Evolutionary conservation across 2,329 filamentous ascomycete species (phyloP), one percentile per base, ranked within the genome.

Genomic region (Fusarium sp.): DNA sequence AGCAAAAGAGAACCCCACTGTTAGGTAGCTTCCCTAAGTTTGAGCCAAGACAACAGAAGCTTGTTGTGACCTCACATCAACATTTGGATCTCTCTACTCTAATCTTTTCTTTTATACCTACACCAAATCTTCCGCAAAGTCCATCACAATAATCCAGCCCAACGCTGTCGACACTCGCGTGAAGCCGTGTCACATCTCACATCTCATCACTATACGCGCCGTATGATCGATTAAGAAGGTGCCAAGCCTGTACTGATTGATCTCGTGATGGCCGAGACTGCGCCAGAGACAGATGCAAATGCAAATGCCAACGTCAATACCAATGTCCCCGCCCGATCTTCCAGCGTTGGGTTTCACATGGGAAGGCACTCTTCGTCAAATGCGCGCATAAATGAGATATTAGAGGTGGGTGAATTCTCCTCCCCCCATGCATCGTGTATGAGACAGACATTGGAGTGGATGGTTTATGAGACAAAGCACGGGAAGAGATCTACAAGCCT

Each of bases 381-480:
- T 62, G 81, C 81, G 58, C 82, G 82, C 54, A 79, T 85, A 67
- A 78, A 80, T 64, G 80, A 80, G 61, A 84, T 85, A 57, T 79
- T 85, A 59, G 80, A 85, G 80, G 83, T 85, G 75, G 73, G 81
- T 68, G 45, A 21, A 42, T 31, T 45, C 37, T 43, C 28, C 30
- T 50, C 37, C 37, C 31, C 30, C 26, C 31, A 25, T 50, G 31
- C 30, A 19, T 37, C 21, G 31, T 31, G 16, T 55, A 42, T 41
- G 12, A 64, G 51, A 34, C 43, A 37, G 34, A 37, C 34, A 37
- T 37, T 21, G 34, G 39, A 51, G 41, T 43, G 19, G 21, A 21
- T 43, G 56, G 28, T 23, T 64, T 31, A 65, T 65, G 41, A 64
- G 62, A 51, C 41, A 21, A n/a, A 50, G 13, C 34, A 4, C 23